Evolutionary conservation across 345 rosid species (phyloP), one percentile per base, ranked within the genome.

Genomic region (Pistacia vera): DNA sequence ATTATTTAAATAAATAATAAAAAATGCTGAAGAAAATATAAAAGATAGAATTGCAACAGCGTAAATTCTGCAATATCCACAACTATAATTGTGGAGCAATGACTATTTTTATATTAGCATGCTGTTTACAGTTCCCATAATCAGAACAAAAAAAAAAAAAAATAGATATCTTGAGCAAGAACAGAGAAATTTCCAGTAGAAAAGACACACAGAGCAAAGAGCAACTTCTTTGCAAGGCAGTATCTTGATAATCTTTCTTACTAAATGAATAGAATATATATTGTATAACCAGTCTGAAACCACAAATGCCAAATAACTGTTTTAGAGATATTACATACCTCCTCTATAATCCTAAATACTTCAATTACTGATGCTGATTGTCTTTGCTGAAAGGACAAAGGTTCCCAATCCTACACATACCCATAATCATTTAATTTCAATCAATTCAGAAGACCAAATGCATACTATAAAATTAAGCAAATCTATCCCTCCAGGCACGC

Each of bases 341-440:
- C 98, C 83, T 96, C 99, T 66, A 96, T 82, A 28, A 96, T 96
- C 88, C 99, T 92, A 76, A 96, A 96, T 80, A 96, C 93, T 89
- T 96, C 99, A 70, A 96, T 85, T 73, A 91, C 82, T 41, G 99
- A 96, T 76, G 92, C 87, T 38, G 97, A 93, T 77, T 92, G 97
- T 67, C 85, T 91, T 77, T 96, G 96, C 74, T 96, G 98, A 82
- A 78, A 86, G 74, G 99, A 96, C 74, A 96, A 80, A 78, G 99
- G 93, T 85, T 92, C 97, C 99, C 99, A 96, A 67, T 92, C 95
- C 99, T 96, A 87, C 89, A 83, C 57, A 75, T 38, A 68, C 71
- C 75, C 61, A 70, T 52, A 28, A 49, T 38, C 28, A 73, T 71
- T 13, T 63, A 33, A 59, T 51, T 55, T 51, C 70, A 77, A 75